Conservation (phyloP, 768 basidiomycete genomes). For the Macrocybe gigantea region DNA sequence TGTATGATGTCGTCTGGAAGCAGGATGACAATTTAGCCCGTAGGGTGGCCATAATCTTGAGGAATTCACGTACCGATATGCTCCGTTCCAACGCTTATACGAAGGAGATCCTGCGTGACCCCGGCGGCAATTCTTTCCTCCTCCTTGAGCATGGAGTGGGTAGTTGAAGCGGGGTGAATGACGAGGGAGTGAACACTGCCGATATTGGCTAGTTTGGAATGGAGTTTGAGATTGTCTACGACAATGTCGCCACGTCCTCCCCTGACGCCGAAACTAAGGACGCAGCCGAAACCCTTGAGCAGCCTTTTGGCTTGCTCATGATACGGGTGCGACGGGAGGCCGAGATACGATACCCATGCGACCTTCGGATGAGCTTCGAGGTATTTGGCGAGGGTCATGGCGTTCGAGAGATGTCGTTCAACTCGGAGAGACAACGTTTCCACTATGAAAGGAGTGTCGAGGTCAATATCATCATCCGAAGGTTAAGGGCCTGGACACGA, state of each 20-base stretch:
- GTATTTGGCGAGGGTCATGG: conserved; percentile 34
- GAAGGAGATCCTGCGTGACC: conserved; percentile 51
- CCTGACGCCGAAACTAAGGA: conserved; percentile 60
- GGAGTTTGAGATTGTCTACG: conserved; percentile 32
- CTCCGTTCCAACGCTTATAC: conserved; percentile 28
- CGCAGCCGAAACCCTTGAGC: conserved; percentile 47
- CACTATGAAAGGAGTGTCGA: conserved; percentile 30
- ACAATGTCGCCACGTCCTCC: conserved; percentile 27
- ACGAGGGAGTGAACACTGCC: conserved; percentile 31
- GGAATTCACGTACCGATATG: conserved; percentile 8
- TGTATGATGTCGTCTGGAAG: conserved; percentile 31
- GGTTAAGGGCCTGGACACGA: background rate
- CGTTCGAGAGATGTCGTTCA: conserved; percentile 53
- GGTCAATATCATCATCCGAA: no score
- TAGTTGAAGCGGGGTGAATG: conserved; percentile 55
- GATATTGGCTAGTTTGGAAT: conserved; percentile 29
- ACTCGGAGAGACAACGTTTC: conserved; percentile 59
- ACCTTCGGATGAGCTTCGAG: conserved; percentile 51
- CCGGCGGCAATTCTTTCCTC: conserved; percentile 45
- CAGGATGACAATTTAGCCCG: conserved; percentile 28
- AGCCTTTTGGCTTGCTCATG: conserved; percentile 41
- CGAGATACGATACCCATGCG: conserved; percentile 61
- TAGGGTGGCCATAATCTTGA: background rate
- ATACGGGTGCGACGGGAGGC: conserved; percentile 44
- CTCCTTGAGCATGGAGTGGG: conserved; percentile 46